Conservation (phyloP, 1,139 yeast genomes). For the Kodamaea derodonti region DNA sequence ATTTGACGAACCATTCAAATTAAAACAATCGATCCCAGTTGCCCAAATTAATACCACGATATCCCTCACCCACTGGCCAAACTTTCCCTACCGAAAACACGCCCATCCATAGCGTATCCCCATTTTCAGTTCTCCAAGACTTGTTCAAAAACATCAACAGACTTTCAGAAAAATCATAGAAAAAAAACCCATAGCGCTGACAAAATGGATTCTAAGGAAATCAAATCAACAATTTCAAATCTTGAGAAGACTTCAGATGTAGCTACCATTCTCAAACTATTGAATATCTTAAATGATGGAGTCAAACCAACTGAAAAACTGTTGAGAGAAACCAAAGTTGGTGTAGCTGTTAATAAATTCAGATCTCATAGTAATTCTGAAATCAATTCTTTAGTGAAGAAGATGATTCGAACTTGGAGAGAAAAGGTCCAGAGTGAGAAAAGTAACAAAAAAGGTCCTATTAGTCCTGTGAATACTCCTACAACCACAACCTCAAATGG, state of each 20-base stretch:
- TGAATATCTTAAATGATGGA: constrained; percentile 64
- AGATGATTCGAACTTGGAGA: constrained; percentile 84
- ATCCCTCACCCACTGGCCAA: no score
- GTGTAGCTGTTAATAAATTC: constrained; percentile 90
- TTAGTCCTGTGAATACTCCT: constrained; percentile 1
- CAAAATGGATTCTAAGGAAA: constrained; percentile 72
- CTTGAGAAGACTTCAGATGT: constrained; percentile 75
- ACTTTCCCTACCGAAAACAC: no score
- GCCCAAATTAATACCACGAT: no score
- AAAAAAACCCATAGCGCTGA: no score
- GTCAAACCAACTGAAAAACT: constrained; percentile 83
- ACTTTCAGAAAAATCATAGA: no score
- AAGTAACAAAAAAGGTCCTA: constrained; percentile 33
- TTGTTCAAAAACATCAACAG: no score
- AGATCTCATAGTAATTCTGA: constrained; percentile 65
- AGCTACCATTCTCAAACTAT: constrained; percentile 60
- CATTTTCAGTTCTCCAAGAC: no score
- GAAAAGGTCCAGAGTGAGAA: constrained; percentile 81
- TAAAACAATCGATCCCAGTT: no score
- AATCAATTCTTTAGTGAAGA: constrained; percentile 68
- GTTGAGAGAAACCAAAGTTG: constrained; percentile 92
- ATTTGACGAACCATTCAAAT: no score
- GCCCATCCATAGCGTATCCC: no score
- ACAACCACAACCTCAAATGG: constrained; percentile 1
- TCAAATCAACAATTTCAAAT: constrained; percentile 61